Evolutionary conservation across 2,329 filamentous ascomycete species (phyloP).

Genomic region (Cercospora sp.): DNA sequence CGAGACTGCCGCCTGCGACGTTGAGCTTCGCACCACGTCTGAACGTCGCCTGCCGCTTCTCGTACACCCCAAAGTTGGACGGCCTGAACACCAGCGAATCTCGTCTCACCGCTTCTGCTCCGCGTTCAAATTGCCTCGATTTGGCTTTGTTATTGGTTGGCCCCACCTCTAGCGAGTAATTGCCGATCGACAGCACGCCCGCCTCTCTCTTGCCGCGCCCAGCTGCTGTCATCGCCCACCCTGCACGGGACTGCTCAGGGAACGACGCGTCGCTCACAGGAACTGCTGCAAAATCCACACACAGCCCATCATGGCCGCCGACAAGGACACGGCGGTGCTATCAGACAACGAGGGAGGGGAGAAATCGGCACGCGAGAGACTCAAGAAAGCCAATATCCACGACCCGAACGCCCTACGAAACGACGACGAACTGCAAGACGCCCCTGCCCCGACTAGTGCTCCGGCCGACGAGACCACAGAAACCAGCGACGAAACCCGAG

Average conservation of each 20-base stretch:
- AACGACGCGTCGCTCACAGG: not conserved
- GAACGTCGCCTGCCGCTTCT: slow-evolving; percentile 2
- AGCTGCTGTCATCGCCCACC: not conserved
- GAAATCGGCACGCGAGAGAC: slow-evolving; percentile 59
- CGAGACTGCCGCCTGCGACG: slow-evolving; percentile 15
- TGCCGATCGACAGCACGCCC: slow-evolving; percentile 16
- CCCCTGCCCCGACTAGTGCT: slow-evolving; percentile 23
- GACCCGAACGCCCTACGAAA: slow-evolving; percentile 14
- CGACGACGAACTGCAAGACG: slow-evolving; percentile 34
- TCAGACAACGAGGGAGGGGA: slow-evolving; percentile 53
- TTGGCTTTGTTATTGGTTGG: slow-evolving; percentile 11
- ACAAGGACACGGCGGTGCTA: slow-evolving; percentile 25
- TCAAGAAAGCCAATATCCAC: slow-evolving; percentile 61
- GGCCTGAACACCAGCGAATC: not conserved
- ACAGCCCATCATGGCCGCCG: slow-evolving; percentile 29
- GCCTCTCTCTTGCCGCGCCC: not conserved
- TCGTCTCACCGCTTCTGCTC: slow-evolving; percentile 3
- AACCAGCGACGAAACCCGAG: slow-evolving; percentile 26
- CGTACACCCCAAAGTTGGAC: not conserved
- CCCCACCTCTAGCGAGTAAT: slow-evolving; percentile 17
- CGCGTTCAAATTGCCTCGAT: not conserved
- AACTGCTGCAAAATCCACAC: not conserved
- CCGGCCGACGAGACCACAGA: slow-evolving; percentile 24
- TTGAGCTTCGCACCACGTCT: slow-evolving; percentile 5
- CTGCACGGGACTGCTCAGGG: not conserved